phyloP scores from a whole-genome alignment of 352 stramenopile genomes.

The Thraustochytrium sp. region DNA sequence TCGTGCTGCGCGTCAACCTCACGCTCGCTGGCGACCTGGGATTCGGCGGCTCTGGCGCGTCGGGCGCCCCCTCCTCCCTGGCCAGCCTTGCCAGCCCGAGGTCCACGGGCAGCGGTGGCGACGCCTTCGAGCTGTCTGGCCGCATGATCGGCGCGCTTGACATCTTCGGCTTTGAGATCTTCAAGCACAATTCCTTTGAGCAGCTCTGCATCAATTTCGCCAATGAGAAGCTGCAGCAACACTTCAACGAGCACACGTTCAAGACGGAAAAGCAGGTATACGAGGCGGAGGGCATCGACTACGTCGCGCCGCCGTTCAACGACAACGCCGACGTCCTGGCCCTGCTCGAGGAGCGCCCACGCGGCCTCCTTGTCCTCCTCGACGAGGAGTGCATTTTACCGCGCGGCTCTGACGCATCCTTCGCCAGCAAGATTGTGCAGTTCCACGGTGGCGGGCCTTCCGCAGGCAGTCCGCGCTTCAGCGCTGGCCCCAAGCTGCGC shows the following conservation, averaged over 20 bases:
- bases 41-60: no score
- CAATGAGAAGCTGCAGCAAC: conserved; percentile 74
- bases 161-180: conserved; percentile 68
- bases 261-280: conserved; percentile 76
- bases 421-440: conserved; percentile 80
- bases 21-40: conserved; percentile 26
- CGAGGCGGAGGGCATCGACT: conserved; percentile 61
- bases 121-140: no score
- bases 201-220: conserved; percentile 82
- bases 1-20: conserved; percentile 65
- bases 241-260: conserved; percentile 77
- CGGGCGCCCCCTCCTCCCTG: neutral
- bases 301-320: conserved; percentile 60
- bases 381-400: conserved; percentile 92
- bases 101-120: no score
- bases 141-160: conserved; percentile 37
- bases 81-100: neutral
- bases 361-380: conserved; percentile 61
- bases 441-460: conserved; percentile 69
- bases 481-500: conserved; percentile 55
- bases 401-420: conserved; percentile 76
- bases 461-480: conserved; percentile 64
- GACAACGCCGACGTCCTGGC: conserved; percentile 48
- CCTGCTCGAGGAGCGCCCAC: neutral
- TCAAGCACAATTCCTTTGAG: conserved; percentile 65